phyloP scores from a whole-genome alignment of 1,139 yeast genomes.

The Lodderomyces orthopsilosis region DNA sequence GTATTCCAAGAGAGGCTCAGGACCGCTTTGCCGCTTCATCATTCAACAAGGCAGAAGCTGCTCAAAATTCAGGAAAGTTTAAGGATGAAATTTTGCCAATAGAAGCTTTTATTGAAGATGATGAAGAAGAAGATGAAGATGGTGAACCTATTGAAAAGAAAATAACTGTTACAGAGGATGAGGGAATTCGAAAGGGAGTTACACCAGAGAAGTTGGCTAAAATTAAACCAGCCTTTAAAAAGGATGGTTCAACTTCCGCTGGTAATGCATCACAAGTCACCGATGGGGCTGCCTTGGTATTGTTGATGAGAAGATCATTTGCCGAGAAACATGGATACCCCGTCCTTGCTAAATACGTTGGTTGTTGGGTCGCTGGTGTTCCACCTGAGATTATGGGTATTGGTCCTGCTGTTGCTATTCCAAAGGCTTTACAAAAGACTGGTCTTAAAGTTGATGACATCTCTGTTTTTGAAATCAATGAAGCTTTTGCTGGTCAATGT shows the following conservation, averaged over 20 bases:
- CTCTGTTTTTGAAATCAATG: constrained; percentile 16
- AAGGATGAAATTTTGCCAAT: constrained; percentile 36
- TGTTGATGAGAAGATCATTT: constrained; percentile 32
- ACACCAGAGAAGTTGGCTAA: constrained; percentile 28
- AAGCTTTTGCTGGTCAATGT: constrained; percentile 18
- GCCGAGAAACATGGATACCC: constrained; percentile 33
- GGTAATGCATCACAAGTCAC: constrained; percentile 43
- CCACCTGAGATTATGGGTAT: constrained; percentile 41
- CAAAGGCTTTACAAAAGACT: constrained; percentile 23
- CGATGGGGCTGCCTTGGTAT: constrained; percentile 41
- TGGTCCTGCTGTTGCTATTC: constrained; percentile 41
- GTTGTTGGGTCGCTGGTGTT: constrained; percentile 35
- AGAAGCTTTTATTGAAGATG: constrained; percentile 25
- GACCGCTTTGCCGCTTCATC: constrained; percentile 37
- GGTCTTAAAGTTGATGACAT: constrained; percentile 14
- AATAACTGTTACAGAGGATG: constrained; percentile 23
- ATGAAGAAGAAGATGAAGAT: constrained; percentile 16
- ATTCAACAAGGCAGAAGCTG: constrained; percentile 34
- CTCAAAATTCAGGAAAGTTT: constrained; percentile 34
- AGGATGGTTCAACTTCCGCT: constrained; percentile 38
- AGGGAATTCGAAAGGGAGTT: constrained; percentile 29
- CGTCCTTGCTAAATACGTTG: constrained; percentile 38
- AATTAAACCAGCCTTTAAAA: constrained; percentile 33
- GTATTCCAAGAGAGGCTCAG: constrained; percentile 62
- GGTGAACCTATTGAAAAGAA: constrained; percentile 21